These are phyloP conservation scores for Solanum chilense DNA, from an alignment of 257 asterid genomes.

Conservation along the genomic window DNA sequence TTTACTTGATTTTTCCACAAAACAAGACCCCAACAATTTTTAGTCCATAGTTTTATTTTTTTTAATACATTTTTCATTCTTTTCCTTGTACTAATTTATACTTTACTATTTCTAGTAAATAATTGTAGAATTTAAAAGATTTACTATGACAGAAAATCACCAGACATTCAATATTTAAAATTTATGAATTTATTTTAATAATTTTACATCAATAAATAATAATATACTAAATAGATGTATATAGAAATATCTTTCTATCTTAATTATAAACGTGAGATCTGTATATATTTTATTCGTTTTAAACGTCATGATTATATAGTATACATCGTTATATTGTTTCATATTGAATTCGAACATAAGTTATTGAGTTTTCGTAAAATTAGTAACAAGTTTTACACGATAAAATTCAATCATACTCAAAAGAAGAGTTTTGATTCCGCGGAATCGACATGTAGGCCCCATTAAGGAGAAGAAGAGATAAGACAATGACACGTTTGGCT, in stretches of 20 bases:
- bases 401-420: neutral
- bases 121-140: neutral
- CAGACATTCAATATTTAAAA: neutral
- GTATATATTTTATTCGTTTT: fast-evolving
- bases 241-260: no score
- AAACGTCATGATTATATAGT: fast-evolving
- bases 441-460: neutral
- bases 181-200: neutral
- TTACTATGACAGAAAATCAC: neutral
- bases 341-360: neutral
- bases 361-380: neutral
- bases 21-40: neutral
- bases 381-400: no score
- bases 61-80: neutral
- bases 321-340: neutral
- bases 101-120: neutral
- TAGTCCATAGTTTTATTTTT: neutral
- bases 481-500: neutral
- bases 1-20: neutral
- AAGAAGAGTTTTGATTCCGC: neutral
- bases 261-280: no score
- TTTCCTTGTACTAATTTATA: neutral
- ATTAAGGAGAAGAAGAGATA: neutral
- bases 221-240: neutral
- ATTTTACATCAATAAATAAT: no score